Conservation (phyloP, 306 rosid genomes). For the Rosa persica region DNA sequence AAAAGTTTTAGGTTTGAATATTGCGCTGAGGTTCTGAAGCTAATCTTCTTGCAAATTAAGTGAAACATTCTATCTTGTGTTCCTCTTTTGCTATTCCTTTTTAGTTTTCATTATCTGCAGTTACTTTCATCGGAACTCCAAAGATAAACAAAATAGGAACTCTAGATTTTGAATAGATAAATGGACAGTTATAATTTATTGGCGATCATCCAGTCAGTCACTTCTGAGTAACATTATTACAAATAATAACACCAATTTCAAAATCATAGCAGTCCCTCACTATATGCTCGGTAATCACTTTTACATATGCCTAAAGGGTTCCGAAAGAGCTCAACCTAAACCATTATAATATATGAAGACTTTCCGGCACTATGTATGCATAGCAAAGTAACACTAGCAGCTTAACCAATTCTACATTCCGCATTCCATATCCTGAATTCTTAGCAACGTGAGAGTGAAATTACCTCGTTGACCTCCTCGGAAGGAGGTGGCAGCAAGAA, state of each 20-base stretch:
- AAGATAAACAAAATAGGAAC: not conserved
- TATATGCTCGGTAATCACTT: not conserved
- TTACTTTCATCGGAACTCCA: not conserved
- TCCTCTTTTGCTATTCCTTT: not conserved
- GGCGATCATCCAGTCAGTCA: not conserved
- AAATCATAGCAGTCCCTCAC: not conserved
- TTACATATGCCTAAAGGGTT: not conserved
- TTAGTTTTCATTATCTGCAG: not conserved
- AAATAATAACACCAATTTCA: not conserved
- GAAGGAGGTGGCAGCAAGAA: constrained; percentile 36
- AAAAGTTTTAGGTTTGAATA: not conserved
- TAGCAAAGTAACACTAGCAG: not conserved
- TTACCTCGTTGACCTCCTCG: constrained; percentile 65
- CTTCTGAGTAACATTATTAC: not conserved
- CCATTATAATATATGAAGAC: not conserved
- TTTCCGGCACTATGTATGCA: not conserved
- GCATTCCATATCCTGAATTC: not conserved
- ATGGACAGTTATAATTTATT: not conserved
- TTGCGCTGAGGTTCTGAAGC: not conserved
- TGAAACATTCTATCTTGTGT: not conserved
- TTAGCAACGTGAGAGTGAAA: not conserved
- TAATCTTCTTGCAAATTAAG: not conserved
- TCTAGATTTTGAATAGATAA: not conserved
- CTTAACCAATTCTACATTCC: not conserved
- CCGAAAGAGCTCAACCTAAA: too few species aligned